Conservation (phyloP, 108 stramenopile genomes). For the Epipyxis sp. region DNA sequence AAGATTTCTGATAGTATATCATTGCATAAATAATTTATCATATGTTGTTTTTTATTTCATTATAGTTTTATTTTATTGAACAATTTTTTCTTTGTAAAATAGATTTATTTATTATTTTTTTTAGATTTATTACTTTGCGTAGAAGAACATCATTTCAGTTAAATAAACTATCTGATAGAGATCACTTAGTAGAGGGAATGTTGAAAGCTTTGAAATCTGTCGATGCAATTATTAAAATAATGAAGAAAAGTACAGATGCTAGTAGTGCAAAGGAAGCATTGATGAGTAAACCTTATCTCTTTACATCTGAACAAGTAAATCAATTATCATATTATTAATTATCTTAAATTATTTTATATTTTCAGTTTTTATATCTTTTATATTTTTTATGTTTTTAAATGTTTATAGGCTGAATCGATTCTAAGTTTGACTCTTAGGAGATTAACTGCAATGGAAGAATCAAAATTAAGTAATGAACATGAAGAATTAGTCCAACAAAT, state of each 20-base stretch:
- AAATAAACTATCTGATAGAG: conserved; percentile 71
- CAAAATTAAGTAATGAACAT: conserved; percentile 72
- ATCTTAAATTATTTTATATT: too few species aligned
- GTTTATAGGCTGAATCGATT: conserved; percentile 85
- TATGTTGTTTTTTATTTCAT: too few species aligned
- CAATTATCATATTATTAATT: too few species aligned
- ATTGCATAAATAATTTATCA: too few species aligned
- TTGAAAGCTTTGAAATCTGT: conserved; percentile 67
- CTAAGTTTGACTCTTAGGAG: conserved; percentile 80
- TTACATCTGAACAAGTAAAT: not conserved
- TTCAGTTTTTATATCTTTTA: too few species aligned
- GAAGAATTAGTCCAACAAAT: conserved; percentile 56
- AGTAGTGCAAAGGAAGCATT: conserved; percentile 62
- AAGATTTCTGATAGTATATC: too few species aligned
- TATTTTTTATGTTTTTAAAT: too few species aligned
- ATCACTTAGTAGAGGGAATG: conserved; percentile 85
- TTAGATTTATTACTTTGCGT: conserved; percentile 80
- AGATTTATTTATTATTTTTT: too few species aligned
- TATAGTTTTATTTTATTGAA: too few species aligned
- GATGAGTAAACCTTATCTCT: conserved; percentile 46
- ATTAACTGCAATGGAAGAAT: conserved; percentile 77
- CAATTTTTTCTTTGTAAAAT: too few species aligned
- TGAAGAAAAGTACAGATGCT: conserved; percentile 68
- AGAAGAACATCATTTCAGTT: conserved; percentile 68
- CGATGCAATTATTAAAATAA: conserved; percentile 79